Conservation (phyloP, 148 eudicot species). For the Fagopyrum homotropicum region DNA sequence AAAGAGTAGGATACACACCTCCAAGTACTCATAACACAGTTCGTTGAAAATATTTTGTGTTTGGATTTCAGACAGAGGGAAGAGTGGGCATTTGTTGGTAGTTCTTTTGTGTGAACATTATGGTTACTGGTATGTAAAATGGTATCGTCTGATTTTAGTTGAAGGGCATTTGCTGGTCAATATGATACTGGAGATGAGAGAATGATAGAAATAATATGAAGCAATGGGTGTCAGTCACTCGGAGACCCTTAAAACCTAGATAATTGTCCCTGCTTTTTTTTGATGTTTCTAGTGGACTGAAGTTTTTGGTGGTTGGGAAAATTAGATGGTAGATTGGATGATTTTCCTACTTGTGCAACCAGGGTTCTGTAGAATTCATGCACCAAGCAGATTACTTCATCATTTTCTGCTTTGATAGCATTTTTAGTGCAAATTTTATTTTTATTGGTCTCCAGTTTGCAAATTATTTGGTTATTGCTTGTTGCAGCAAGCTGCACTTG, state of each 20-base stretch:
- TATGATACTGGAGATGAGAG: background rate
- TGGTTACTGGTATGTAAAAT: background rate
- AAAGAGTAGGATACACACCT: background rate
- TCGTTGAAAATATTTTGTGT: background rate
- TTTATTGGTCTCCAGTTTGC: background rate
- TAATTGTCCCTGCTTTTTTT: background rate
- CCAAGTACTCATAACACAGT: background rate
- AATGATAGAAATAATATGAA: background rate
- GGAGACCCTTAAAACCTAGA: background rate
- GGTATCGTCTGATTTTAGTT: background rate
- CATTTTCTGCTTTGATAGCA: background rate
- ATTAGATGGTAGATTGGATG: background rate
- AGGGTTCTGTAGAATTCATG: background rate
- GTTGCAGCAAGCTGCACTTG: slow-evolving; percentile 93
- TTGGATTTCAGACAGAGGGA: background rate
- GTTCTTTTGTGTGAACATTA: background rate
- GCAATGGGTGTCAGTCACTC: background rate
- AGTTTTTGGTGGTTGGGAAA: background rate
- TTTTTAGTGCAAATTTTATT: slow-evolving; percentile 1
- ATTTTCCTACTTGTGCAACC: background rate
- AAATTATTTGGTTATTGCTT: slow-evolving; percentile 19
- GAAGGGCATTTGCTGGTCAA: background rate
- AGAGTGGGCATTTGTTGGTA: background rate
- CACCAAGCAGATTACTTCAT: background rate
- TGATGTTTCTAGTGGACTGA: background rate